A percentile compares a stretch with the other conserved stretches of the same genome.
Evolutionary conservation across 352 stramenopile genomes (phyloP).

Genomic region (Pythium aristosporum): DNA sequence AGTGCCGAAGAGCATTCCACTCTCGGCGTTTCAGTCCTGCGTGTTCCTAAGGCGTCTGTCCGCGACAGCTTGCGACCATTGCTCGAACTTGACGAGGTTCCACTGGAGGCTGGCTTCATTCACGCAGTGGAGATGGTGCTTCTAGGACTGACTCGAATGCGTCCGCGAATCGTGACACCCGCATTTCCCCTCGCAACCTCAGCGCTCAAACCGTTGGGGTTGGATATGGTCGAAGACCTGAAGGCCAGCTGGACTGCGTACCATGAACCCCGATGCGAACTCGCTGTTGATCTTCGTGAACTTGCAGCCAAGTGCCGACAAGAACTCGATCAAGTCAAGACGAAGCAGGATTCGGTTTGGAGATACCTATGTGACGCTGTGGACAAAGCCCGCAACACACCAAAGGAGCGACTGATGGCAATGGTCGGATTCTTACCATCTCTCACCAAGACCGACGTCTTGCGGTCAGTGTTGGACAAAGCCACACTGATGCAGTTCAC

Average conservation of each 20-base stretch:
- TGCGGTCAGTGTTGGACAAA: constrained; percentile 22
- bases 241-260: constrained; percentile 3
- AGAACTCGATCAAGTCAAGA: background rate
- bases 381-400: background rate
- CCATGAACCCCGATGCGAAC: background rate
- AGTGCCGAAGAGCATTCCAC: background rate
- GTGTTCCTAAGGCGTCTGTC: background rate
- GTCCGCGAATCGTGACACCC: background rate
- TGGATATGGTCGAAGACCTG: constrained; percentile 2
- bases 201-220: constrained; percentile 2
- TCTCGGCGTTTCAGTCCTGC: background rate
- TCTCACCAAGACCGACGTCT: constrained; percentile 4
- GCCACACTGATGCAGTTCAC: background rate
- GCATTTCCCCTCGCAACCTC: background rate
- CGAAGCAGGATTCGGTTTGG: background rate
- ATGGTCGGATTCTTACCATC: background rate
- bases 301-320: background rate
- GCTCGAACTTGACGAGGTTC: background rate
- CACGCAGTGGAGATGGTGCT: background rate
- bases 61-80: background rate
- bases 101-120: background rate
- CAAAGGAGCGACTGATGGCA: constrained; percentile 1
- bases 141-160: background rate
- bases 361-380: constrained; percentile 1
- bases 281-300: background rate